These are phyloP conservation scores for Magnusiomyces sp. DNA, from an alignment of 1,139 yeast genomes.

Conservation along the genomic window DNA sequence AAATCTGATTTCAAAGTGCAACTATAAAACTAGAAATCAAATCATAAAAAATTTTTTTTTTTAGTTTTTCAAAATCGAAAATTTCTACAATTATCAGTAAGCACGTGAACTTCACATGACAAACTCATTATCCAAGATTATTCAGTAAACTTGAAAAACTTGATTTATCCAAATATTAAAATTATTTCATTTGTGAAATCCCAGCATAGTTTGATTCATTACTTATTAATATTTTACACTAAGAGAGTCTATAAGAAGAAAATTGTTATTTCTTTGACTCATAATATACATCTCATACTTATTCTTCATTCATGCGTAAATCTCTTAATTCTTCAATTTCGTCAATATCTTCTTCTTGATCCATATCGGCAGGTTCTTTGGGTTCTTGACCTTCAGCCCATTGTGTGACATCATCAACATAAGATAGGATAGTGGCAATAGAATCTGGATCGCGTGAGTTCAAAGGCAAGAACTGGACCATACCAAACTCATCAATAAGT, in stretches of 20 bases:
- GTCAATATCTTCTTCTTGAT: conserved; percentile 42
- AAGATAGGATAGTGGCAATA: conserved; percentile 75
- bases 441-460: conserved; percentile 76
- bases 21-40: not conserved
- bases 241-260: no score
- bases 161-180: no score
- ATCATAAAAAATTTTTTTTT: not conserved
- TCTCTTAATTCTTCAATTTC: not conserved
- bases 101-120: not conserved
- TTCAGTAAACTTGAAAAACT: no score
- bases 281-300: no score
- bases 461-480: conserved; percentile 93
- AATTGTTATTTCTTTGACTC: no score
- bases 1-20: no score
- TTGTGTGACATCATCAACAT: conserved; percentile 93
- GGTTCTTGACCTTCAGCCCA: conserved; percentile 98
- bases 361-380: conserved; percentile 81
- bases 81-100: not conserved
- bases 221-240: not conserved
- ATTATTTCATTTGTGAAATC: no score
- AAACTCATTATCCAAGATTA: no score
- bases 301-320: not conserved
- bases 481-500: conserved; percentile 84
- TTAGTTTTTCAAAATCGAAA: not conserved
- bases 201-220: no score